Base-by-base conservation (phyloP, 129 eudicot species). In the Escallonia rubra region DNA sequence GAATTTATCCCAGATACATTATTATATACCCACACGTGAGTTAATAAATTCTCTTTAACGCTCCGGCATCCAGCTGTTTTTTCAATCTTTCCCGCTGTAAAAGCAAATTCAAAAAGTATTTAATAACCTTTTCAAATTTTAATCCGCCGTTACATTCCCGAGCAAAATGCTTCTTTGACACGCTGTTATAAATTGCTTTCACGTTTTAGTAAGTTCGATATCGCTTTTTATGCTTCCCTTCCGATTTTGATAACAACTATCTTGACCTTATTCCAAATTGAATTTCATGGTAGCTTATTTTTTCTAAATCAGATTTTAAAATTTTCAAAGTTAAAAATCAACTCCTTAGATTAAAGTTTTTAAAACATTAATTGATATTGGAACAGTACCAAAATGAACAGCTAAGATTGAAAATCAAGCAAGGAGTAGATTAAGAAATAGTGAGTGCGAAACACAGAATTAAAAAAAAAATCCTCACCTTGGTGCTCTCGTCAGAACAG, bases 21-120 rank as follows among this genome's bases (percentile, higher is more conserved):
- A 23, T 78, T 23, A 23, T 78, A 46, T 67, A 44, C 65, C 71
- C 79, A 66, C 90, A 84, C 96, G 89, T 82, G 96, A 68, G 74
- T 0, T 69, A 58, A 77, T 54, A 68, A 59, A 11, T 59, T 49
- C 63, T 8, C 61, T 34, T 34, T 48, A 23, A 48, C 65, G 61
- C 52, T 43, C 5, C 46, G 12, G 64, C 56, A 23, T 59, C 72
- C 72, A 75, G 79, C 86, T 83, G 62, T 53, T 63, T 73, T 72
- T 40, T 10, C 78, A 89, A 49, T 5, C n/a, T 71, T 76, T 73
- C 61, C 75, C 84, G 85, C 83, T 64, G 82, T 70, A 54, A 76
- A 67, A 66, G 61, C 76, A 76, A 81, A 69, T 69, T 6, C 50
- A 9, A 46, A 46, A 5, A 46, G 2, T 46, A 6, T 5, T 5